These are phyloP conservation scores for Neurospora sp. DNA, from an alignment of 495 filamentous ascomycete species.

Conservation along the genomic window DNA sequence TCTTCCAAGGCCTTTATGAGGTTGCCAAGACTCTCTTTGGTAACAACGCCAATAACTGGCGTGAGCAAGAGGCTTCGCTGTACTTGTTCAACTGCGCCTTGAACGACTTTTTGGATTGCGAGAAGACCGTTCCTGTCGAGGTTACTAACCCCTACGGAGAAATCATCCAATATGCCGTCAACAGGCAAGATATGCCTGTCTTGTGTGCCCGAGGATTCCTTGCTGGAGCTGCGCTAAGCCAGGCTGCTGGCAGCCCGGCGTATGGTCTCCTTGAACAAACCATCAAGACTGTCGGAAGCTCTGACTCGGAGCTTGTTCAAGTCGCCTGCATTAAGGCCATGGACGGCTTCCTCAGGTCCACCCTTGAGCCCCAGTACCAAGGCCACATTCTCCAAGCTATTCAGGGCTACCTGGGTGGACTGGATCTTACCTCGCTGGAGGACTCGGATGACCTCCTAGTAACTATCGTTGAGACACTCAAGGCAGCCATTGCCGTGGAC, in stretches of 20 bases:
- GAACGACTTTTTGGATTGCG: conserved; percentile 67
- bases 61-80: conserved; percentile 65
- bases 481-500: conserved; percentile 71
- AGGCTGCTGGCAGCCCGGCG: conserved; percentile 41
- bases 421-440: conserved; percentile 70
- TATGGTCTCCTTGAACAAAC: conserved; percentile 55
- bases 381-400: conserved; percentile 63
- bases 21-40: conserved; percentile 61
- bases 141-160: conserved; percentile 62
- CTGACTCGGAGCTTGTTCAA: conserved; percentile 76
- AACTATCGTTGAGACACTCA: conserved; percentile 78
- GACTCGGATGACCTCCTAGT: conserved; percentile 88
- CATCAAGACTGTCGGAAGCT: conserved; percentile 61
- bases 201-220: conserved; percentile 78
- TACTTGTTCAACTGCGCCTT: conserved; percentile 74
- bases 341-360: conserved; percentile 65
- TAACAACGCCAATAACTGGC: conserved; percentile 39
- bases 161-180: conserved; percentile 67
- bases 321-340: conserved; percentile 84
- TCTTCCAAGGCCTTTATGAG: conserved; percentile 62
- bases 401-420: conserved; percentile 61
- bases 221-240: conserved; percentile 61
- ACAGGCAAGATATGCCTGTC: conserved; percentile 49
- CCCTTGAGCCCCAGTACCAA: conserved; percentile 50
- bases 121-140: conserved; percentile 52